Evolutionary conservation across 371 early-diverging fungal species (phyloP), one percentile per base, ranked within the genome.

Genomic region (Fennellomyces sp.): DNA sequence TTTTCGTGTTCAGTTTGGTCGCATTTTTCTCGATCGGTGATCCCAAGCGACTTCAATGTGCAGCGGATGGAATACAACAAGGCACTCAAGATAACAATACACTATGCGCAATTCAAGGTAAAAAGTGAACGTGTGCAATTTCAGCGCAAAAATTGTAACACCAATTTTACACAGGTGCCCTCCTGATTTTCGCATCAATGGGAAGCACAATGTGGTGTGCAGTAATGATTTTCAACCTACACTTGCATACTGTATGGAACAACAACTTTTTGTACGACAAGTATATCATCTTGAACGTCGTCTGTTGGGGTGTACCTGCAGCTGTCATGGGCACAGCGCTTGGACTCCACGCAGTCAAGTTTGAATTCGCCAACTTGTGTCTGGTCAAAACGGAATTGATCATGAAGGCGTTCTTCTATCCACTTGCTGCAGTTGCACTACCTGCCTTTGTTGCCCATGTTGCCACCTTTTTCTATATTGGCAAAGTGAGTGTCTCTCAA

Each of bases 231-330:
- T 12, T 81, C 38, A 86, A 86, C 55, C 65, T 88, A 23, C 89
- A 89, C 61, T 35, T 84, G 13, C 85, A 85, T 60, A 85, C 87
- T 7, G 89, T 89, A 28, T 86, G 86, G 86, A 73, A 83, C 56
- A 81, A 80, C 11, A 76, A 80, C 53, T 77, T 83, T 68, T 76
- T 89, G 28, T 75, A 75, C 28, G 67, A 78, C 25, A 80, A 80
- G 58, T 86, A 86, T 58, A 64, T 71, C 36, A 27, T 79, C 21
- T 68, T 85, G 15, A 71, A 84, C 55, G 45, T 81, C n/a, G 41
- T 87, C 27, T 87, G 89, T 66, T 89, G 87, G 87, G 86, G 85
- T 2, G 65, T 73, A 38, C 81, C 89, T 5, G 49, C 65, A 7
- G 64, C 78, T n/a, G 69, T 86, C 49, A 82, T 85, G 48, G 63